These are phyloP conservation scores for Inga laurina DNA, from an alignment of 306 rosid genomes.

Conservation along the genomic window DNA sequence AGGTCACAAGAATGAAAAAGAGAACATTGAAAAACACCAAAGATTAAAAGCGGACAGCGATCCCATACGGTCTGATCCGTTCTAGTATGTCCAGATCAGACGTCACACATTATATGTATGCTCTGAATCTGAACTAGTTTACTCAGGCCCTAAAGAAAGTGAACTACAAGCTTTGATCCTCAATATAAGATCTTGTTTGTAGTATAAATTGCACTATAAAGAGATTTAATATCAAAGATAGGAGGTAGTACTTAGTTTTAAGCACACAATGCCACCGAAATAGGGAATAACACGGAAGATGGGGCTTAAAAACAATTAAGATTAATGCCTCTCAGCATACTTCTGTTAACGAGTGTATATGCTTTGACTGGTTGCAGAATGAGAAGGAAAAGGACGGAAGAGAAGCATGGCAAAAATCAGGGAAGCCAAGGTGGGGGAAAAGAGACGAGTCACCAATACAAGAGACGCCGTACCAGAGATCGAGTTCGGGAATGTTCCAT, in stretches of 20 bases:
- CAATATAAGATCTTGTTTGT: no score
- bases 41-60: not conserved
- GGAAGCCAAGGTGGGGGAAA: not conserved
- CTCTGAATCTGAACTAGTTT: not conserved
- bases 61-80: not conserved
- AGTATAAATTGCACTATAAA: no score
- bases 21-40: not conserved
- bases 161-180: not conserved
- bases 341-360: not conserved
- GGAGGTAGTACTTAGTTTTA: no score
- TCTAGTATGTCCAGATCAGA: not conserved
- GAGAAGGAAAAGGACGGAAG: not conserved
- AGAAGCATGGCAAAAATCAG: not conserved
- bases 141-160: not conserved
- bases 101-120: not conserved
- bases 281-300: not conserved
- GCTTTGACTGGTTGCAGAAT: not conserved
- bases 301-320: not conserved
- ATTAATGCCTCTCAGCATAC: not conserved
- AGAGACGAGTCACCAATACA: not conserved
- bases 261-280: not conserved
- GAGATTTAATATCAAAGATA: no score
- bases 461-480: slow-evolving; percentile 3
- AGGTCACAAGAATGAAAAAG: not conserved
- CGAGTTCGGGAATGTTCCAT: slow-evolving; percentile 1